Evolutionary conservation across 163 green algal genomes (phyloP), one percentile per base, ranked within the genome.

Genomic region (Scenedesmus sp.): DNA sequence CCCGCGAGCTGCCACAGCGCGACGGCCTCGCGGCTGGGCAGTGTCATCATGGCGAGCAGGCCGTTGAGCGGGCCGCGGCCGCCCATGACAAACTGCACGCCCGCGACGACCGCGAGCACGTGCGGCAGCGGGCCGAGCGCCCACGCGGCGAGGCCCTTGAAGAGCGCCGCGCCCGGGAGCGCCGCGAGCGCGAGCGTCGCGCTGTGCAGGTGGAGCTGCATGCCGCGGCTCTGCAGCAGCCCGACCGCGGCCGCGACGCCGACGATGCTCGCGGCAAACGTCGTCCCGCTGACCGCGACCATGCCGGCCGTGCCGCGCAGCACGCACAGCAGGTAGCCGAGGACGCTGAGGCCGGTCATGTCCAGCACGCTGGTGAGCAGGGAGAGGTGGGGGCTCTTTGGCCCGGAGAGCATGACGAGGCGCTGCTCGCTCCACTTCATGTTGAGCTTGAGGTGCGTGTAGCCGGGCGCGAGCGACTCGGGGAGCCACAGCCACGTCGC

Each of bases 391-490:
- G n/a, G 70, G 2, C 29, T 70, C n/a, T 58, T 69, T n/a, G 70
- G 70, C 14, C 70, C 70, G 18, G 24, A 51, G 34, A 69, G 44
- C 56, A 78, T 31, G 6, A 78, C 56, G 13, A 78, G 54, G 5
- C 70, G 54, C 70, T 78, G 70, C 56, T 78, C 70, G 1, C 70
- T 28, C 70, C 70, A 78, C 14, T 34, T 60, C 54, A 78, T 70
- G 70, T 78, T 69, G 54, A 78, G 70, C 39, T 78, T 78, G 15
- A 78, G n/a, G 42, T 78, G 56, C 7, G 24, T 57, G 56, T 78
- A 78, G 34, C 56, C 70, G 18, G 70, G 70, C 22, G 70, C 24
- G 15, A 78, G 56, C 48, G 48, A 58, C 54, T 69, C 45, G 14
- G 70, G 70, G 22, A 78, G 70, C 29, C 31, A 57, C 51, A 78